phyloP scores from a whole-genome alignment of 73 alveolate species.

The Urostyla sp. region DNA sequence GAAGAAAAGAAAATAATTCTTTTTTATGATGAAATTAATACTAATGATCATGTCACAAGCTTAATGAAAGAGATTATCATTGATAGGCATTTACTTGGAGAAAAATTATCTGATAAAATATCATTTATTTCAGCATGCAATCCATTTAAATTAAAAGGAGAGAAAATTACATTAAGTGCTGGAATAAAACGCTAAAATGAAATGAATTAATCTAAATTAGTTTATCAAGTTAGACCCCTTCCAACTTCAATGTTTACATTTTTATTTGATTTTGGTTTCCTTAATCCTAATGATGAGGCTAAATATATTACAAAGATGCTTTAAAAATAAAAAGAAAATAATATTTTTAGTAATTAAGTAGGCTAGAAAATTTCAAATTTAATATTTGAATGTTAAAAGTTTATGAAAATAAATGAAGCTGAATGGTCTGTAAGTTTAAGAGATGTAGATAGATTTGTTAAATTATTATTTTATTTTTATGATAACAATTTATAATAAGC shows the following conservation, averaged over 20 bases:
- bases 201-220: constrained; percentile 43
- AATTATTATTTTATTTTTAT: constrained; percentile 16
- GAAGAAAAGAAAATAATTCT: constrained; percentile 61
- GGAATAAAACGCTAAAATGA: constrained; percentile 31
- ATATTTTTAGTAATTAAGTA: constrained; percentile 4
- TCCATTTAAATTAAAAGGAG: constrained; percentile 66
- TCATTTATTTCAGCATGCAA: constrained; percentile 83
- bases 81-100: constrained; percentile 72
- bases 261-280: constrained; percentile 70
- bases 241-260: constrained; percentile 76
- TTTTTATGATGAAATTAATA: constrained; percentile 86
- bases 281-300: constrained; percentile 60
- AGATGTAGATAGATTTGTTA: constrained; percentile 56
- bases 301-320: constrained; percentile 72
- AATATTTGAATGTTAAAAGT: constrained; percentile 64
- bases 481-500: constrained; percentile 4
- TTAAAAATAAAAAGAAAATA: constrained; percentile 32
- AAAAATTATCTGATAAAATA: constrained; percentile 64
- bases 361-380: constrained; percentile 53
- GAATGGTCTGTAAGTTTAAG: constrained; percentile 79
- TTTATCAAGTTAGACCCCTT: constrained; percentile 76
- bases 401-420: constrained; percentile 60
- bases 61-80: constrained; percentile 73
- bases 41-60: constrained; percentile 63
- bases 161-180: constrained; percentile 41